These are phyloP conservation scores for Kwoniella dendrophila DNA, from an alignment of 768 basidiomycete genomes.

Conservation along the genomic window DNA sequence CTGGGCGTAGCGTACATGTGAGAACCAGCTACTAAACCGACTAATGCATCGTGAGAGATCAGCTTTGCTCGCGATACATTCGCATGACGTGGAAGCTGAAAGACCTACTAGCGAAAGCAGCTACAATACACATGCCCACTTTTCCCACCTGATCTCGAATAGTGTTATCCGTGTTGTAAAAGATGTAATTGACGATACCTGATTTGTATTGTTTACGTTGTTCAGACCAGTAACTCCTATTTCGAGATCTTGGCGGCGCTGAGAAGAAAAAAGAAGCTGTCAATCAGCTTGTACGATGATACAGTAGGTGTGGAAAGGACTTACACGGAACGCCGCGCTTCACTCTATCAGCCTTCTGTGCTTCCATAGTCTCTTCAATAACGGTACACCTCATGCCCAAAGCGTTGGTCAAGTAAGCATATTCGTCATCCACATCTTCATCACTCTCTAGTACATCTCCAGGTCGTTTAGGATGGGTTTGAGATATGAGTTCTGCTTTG, in stretches of 20 bases:
- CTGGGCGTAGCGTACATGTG: slow-evolving; percentile 17
- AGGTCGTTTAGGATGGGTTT: slow-evolving; percentile 34
- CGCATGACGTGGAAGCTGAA: background rate
- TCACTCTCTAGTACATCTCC: slow-evolving; percentile 8
- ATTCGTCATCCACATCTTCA: slow-evolving; percentile 35
- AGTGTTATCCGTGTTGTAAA: slow-evolving; percentile 23
- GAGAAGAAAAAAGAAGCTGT: background rate
- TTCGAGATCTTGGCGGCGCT: slow-evolving; percentile 6
- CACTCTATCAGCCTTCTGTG: slow-evolving; percentile 18
- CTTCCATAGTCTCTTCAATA: slow-evolving; percentile 39
- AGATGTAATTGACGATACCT: slow-evolving; percentile 41
- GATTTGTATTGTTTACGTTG: slow-evolving; percentile 20
- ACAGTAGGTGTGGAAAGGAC: slow-evolving; percentile 2
- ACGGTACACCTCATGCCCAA: slow-evolving; percentile 42
- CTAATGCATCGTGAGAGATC: slow-evolving; percentile 21
- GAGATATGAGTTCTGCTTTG: slow-evolving; percentile 31
- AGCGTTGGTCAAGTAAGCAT: slow-evolving; percentile 33
- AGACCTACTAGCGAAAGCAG: slow-evolving; percentile 40
- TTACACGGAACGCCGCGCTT: slow-evolving; percentile 22
- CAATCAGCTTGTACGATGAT: background rate
- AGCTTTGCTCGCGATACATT: slow-evolving; percentile 16
- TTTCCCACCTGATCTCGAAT: slow-evolving; percentile 30
- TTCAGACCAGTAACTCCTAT: slow-evolving; percentile 16
- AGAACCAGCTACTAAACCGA: slow-evolving; percentile 38
- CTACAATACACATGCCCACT: slow-evolving; percentile 29